phyloP scores from a whole-genome alignment of 2,329 filamentous ascomycete genomes.

The Ceratocystis cubensis region DNA sequence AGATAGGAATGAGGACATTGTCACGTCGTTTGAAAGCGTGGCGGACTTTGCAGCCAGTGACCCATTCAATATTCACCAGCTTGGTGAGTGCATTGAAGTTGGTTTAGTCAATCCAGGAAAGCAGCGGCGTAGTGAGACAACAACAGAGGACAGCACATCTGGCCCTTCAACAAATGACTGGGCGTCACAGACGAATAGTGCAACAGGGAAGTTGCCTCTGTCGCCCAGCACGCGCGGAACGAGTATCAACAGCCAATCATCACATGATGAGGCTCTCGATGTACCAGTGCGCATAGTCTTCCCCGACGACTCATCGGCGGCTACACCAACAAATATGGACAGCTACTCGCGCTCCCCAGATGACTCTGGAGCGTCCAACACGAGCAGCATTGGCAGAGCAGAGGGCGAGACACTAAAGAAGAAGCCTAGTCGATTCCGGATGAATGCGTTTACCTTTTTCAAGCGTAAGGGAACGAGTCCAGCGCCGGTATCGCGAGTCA shows the following conservation, averaged over 20 bases:
- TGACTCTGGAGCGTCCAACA: slow-evolving; percentile 26
- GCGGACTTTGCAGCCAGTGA: slow-evolving; percentile 39
- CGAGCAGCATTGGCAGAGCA: slow-evolving; percentile 35
- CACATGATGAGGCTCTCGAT: slow-evolving; percentile 34
- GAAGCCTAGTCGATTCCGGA: slow-evolving; percentile 50
- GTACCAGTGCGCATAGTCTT: slow-evolving; percentile 16
- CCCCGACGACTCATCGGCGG: slow-evolving; percentile 15
- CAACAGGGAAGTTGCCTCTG: slow-evolving; percentile 50
- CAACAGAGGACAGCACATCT: slow-evolving; percentile 44
- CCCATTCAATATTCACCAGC: slow-evolving; percentile 32
- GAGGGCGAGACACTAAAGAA: slow-evolving; percentile 44
- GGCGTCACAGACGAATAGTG: slow-evolving; percentile 50
- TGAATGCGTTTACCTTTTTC: slow-evolving; percentile 48
- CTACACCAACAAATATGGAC: slow-evolving; percentile 13
- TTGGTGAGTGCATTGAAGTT: slow-evolving; percentile 4
- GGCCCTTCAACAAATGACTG: slow-evolving; percentile 44
- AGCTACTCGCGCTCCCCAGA: slow-evolving; percentile 18
- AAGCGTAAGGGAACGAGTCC: slow-evolving; percentile 36
- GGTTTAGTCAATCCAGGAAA: slow-evolving; percentile 29
- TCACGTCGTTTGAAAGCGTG: slow-evolving; percentile 35
- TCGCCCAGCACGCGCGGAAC: slow-evolving; percentile 55
- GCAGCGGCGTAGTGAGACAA: slow-evolving; percentile 49
- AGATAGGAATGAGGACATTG: slow-evolving; percentile 27
- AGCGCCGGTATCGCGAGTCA: slow-evolving; percentile 15
- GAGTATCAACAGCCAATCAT: slow-evolving; percentile 50